Conservation (phyloP, 768 basidiomycete genomes). For the Suillus occidentalis region DNA sequence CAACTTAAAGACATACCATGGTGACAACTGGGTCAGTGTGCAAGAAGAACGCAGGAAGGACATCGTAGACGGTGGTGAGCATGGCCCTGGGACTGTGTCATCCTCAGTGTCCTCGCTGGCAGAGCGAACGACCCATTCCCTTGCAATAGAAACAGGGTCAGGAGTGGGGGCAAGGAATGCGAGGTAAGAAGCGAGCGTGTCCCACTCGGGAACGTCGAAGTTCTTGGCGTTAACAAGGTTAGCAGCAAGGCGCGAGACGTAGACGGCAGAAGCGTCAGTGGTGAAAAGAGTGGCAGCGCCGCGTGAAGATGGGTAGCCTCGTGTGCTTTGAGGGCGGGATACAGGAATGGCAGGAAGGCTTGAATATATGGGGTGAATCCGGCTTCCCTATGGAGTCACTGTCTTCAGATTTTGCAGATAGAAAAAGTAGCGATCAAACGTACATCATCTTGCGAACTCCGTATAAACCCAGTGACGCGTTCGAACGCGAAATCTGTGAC, state of each 20-base stretch:
- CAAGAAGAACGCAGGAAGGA: constrained; percentile 93
- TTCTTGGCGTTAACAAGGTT: too few species aligned
- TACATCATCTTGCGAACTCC: constrained; percentile 76
- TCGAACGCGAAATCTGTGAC: constrained; percentile 86
- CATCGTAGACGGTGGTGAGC: constrained; percentile 76
- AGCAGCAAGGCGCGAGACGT: constrained; percentile 77
- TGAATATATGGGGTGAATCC: constrained; percentile 81
- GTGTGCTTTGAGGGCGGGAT: constrained; percentile 87
- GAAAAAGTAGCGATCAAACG: constrained; percentile 16
- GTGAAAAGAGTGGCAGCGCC: constrained; percentile 57
- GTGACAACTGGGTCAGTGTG: constrained; percentile 82
- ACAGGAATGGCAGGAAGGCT: constrained; percentile 84
- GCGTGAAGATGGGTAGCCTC: constrained; percentile 94
- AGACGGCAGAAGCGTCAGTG: constrained; percentile 60
- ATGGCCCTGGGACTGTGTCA: constrained; percentile 42
- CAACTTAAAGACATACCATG: constrained; percentile 51
- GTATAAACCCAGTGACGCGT: constrained; percentile 68
- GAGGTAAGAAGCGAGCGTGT: too few species aligned
- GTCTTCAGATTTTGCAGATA: background rate
- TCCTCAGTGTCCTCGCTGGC: constrained; percentile 77
- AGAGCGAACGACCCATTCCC: constrained; percentile 89
- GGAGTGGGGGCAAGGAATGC: too few species aligned
- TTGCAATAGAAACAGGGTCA: constrained; percentile 63
- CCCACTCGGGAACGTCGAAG: too few species aligned
- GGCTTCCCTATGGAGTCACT: constrained; percentile 54